Conservation (phyloP, 345 rosid genomes). For the Reutealis trisperma region DNA sequence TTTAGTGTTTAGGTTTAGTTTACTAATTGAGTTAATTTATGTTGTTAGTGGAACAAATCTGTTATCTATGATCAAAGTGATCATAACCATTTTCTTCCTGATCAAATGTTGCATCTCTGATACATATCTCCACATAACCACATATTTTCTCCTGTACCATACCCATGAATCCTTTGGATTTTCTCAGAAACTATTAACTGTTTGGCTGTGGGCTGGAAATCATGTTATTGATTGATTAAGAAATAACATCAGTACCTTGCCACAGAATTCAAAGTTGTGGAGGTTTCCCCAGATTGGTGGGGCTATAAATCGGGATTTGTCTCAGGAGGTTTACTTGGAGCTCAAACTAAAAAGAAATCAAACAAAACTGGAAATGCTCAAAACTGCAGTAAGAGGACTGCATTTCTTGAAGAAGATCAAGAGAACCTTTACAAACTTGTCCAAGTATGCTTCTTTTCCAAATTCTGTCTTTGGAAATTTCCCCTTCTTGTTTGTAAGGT, state of each 20-base stretch:
- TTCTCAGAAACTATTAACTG: background rate
- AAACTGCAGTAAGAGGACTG: constrained; percentile 47
- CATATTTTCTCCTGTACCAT: background rate
- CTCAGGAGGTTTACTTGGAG: constrained; percentile 94
- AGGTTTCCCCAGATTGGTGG: constrained; percentile 82
- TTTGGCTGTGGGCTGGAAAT: background rate
- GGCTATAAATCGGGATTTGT: constrained; percentile 80
- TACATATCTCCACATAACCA: background rate
- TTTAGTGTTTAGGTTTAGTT: too few relatives aligned
- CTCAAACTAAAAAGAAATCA: constrained; percentile 52
- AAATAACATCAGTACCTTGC: constrained; percentile 18
- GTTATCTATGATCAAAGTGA: background rate
- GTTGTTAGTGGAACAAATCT: background rate
- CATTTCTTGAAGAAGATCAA: constrained; percentile 89
- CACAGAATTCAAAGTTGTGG: constrained; percentile 50
- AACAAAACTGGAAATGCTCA: constrained; percentile 32
- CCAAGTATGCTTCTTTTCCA: constrained; percentile 55
- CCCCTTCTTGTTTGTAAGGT: background rate
- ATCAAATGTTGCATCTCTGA: too few relatives aligned
- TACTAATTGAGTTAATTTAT: background rate
- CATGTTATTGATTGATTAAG: background rate
- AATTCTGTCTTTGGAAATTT: background rate
- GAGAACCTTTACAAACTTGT: constrained; percentile 95
- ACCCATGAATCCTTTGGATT: background rate
- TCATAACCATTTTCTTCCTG: background rate